phyloP scores from a whole-genome alignment of 257 asterid genomes.

The Plectranthus barbatus region DNA sequence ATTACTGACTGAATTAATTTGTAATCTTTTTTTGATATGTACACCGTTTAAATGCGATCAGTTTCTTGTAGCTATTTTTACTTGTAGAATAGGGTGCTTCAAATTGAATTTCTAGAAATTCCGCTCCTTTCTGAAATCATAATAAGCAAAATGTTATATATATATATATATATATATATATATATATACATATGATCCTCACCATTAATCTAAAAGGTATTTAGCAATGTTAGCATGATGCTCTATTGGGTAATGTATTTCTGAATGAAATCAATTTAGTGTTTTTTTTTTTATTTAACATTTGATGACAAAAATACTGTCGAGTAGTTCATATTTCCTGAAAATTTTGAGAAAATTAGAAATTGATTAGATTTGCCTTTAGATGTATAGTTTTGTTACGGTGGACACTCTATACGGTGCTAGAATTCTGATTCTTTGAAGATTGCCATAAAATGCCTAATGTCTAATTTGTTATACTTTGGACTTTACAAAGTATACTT shows the following conservation, averaged over 20 bases:
- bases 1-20: neutral
- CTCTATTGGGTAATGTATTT: neutral
- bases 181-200: neutral
- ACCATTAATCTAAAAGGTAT: neutral
- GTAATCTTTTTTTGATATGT: neutral
- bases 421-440: neutral
- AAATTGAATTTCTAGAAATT: neutral
- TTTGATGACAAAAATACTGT: neutral
- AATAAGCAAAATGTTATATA: neutral
- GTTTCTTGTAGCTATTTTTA: neutral
- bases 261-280: neutral
- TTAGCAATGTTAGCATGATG: neutral
- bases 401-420: neutral
- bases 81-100: neutral
- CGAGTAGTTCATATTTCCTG: too few relatives aligned
- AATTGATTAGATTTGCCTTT: neutral
- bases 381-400: neutral
- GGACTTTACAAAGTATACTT: neutral
- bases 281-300: neutral
- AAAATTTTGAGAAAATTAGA: too few relatives aligned
- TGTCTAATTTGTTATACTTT: neutral
- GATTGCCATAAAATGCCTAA: neutral
- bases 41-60: neutral
- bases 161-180: too few relatives aligned
- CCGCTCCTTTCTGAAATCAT: neutral